phyloP scores from a whole-genome alignment of 1,284 basidiomycete species.

The Microbotryum intermedium region DNA sequence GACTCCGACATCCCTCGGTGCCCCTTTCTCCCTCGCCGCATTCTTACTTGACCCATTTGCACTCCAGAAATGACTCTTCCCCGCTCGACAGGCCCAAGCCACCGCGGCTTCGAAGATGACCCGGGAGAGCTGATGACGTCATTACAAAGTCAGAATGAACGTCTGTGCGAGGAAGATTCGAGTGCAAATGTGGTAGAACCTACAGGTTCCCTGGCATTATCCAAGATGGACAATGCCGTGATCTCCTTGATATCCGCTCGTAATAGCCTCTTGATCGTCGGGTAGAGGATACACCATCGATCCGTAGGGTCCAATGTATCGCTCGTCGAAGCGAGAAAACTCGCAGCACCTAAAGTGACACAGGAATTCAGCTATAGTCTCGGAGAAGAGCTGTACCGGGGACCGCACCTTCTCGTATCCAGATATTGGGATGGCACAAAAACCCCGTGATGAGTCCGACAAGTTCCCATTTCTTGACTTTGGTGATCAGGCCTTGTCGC shows the following conservation, averaged over 20 bases:
- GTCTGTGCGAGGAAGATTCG: neutral
- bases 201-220: conserved; percentile 68
- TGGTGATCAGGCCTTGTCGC: conserved; percentile 75
- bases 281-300: conserved; percentile 93
- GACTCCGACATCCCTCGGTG: conserved; percentile 43
- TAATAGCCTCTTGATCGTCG: conserved; percentile 74
- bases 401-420: conserved; percentile 76
- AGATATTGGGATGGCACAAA: conserved; percentile 90
- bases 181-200: conserved; percentile 31
- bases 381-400: neutral
- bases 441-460: conserved; percentile 79
- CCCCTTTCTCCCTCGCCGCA: conserved; percentile 48
- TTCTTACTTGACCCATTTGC: too few species aligned
- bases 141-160: neutral
- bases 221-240: conserved; percentile 63
- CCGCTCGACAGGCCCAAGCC: conserved; percentile 61
- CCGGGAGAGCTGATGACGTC: conserved; percentile 55
- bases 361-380: neutral
- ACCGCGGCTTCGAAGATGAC: conserved; percentile 77
- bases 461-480: conserved; percentile 88
- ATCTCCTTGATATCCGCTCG: conserved; percentile 74
- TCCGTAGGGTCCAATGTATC: conserved; percentile 72
- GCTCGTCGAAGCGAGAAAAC: conserved; percentile 76
- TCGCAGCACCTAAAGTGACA: conserved; percentile 57
- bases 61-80: conserved; percentile 39